phyloP scores from a whole-genome alignment of 148 eudicot species.

The Arbutus unedo region DNA sequence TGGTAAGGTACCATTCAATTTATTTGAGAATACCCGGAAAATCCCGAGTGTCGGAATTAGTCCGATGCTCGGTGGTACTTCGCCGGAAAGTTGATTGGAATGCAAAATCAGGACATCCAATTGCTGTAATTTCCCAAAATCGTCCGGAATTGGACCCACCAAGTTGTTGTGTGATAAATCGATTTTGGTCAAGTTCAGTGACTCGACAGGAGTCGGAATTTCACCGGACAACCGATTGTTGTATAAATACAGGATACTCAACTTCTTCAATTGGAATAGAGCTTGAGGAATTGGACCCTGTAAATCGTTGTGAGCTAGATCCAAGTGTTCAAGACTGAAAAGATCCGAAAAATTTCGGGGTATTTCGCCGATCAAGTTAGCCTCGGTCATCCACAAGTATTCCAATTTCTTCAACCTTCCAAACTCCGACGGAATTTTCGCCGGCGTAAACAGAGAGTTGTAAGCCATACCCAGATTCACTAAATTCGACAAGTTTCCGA shows the following conservation, averaged over 20 bases:
- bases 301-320: constrained; percentile 43
- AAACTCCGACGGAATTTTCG: constrained; percentile 40
- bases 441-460: constrained; percentile 33
- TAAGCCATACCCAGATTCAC: constrained; percentile 29
- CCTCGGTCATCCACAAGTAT: constrained; percentile 31
- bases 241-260: constrained; percentile 44
- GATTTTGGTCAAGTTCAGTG: constrained; percentile 33
- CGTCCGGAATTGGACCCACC: constrained; percentile 46
- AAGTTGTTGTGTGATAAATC: constrained; percentile 43
- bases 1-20: constrained; percentile 47
- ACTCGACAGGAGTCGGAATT: constrained; percentile 45
- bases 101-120: constrained; percentile 35
- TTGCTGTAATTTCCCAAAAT: constrained; percentile 29
- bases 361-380: constrained; percentile 53
- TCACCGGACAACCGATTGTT: constrained; percentile 46
- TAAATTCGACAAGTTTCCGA: constrained; percentile 47
- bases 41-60: constrained; percentile 24
- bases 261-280: constrained; percentile 53
- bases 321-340: constrained; percentile 44
- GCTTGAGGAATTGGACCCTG: constrained; percentile 55
- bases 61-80: constrained; percentile 39
- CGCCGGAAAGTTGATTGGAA: constrained; percentile 37
- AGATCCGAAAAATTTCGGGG: constrained; percentile 45
- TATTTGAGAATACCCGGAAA: constrained; percentile 37
- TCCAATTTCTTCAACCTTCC: constrained; percentile 39